Percentiles rank a stretch among this genome's conserved stretches.
phyloP scores from a whole-genome alignment of 148 eudicot genomes.

The Rhododendron henanense region DNA sequence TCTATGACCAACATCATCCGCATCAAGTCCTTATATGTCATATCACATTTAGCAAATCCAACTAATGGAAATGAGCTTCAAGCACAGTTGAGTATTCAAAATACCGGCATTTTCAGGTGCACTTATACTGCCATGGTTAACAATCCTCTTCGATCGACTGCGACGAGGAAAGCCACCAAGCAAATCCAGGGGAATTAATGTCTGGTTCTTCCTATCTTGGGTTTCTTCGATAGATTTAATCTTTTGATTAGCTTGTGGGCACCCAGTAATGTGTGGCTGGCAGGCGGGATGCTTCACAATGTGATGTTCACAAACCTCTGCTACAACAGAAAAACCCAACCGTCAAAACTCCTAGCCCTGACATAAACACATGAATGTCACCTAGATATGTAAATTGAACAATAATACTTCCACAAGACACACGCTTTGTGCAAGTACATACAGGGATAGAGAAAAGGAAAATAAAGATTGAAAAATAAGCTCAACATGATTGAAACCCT shows the following conservation, averaged over 20 bases:
- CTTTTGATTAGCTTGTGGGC: constrained; percentile 1
- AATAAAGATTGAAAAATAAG: neutral
- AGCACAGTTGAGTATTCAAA: neutral
- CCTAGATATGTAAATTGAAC: neutral
- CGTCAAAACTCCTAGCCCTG: neutral
- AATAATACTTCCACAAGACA: neutral
- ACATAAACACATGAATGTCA: neutral
- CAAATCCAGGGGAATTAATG: constrained; percentile 12
- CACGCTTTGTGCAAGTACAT: neutral
- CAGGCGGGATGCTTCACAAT: constrained; percentile 26
- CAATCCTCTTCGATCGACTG: constrained; percentile 14
- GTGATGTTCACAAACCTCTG: constrained; percentile 16
- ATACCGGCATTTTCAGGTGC: neutral
- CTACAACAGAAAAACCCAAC: neutral
- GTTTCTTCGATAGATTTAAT: neutral
- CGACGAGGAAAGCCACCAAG: constrained; percentile 5
- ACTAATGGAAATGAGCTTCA: neutral
- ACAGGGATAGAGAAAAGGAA: neutral
- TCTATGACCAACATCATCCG: neutral
- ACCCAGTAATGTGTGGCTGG: constrained; percentile 22
- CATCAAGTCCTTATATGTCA: neutral
- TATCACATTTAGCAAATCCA: neutral
- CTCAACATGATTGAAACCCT: neutral
- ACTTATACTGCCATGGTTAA: neutral
- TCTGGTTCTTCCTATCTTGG: constrained; percentile 6